Evolutionary conservation across 352 stramenopile genomes (phyloP).

Genomic region (Phytophthora boehmeriae): DNA sequence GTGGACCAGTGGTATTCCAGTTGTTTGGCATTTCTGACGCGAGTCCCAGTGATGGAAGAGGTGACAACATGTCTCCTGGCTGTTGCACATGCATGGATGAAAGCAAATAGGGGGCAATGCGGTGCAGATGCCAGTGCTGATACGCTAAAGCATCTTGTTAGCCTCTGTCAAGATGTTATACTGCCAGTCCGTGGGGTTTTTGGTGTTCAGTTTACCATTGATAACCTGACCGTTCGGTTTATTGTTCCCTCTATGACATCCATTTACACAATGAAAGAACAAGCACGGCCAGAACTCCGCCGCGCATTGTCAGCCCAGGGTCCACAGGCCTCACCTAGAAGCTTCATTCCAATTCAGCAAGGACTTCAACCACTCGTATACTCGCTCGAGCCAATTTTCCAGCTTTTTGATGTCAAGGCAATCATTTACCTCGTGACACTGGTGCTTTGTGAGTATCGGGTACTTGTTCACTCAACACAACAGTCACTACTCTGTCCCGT

Average conservation of each 20-base stretch:
- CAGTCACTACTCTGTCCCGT: slow-evolving; percentile 78
- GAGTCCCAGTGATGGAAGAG: slow-evolving; percentile 66
- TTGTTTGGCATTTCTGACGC: slow-evolving; percentile 77
- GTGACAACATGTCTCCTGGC: slow-evolving; percentile 57
- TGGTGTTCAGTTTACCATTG: slow-evolving; percentile 61
- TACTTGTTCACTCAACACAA: slow-evolving; percentile 81
- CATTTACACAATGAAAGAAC: slow-evolving; percentile 49
- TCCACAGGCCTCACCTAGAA: slow-evolving; percentile 45
- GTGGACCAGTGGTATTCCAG: slow-evolving; percentile 60
- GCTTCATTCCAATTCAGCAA: slow-evolving; percentile 55
- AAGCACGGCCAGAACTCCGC: slow-evolving; percentile 16
- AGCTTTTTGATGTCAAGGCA: slow-evolving; percentile 77
- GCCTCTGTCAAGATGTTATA: slow-evolving; percentile 62
- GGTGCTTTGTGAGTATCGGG: slow-evolving; percentile 78
- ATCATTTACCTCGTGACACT: slow-evolving; percentile 71
- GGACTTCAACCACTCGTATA: slow-evolving; percentile 75
- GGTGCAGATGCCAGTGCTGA: not conserved
- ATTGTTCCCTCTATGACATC: slow-evolving; percentile 60
- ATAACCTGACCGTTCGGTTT: slow-evolving; percentile 41
- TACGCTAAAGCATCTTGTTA: slow-evolving; percentile 44
- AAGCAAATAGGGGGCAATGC: slow-evolving; percentile 10
- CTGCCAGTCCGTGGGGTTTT: slow-evolving; percentile 72
- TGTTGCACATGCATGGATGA: slow-evolving; percentile 62
- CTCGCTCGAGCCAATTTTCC: slow-evolving; percentile 69
- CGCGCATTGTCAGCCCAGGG: slow-evolving; percentile 20